These are phyloP conservation scores for Talaromyces marneffei DNA, from an alignment of 2,329 filamentous ascomycete species.

Conservation along the genomic window DNA sequence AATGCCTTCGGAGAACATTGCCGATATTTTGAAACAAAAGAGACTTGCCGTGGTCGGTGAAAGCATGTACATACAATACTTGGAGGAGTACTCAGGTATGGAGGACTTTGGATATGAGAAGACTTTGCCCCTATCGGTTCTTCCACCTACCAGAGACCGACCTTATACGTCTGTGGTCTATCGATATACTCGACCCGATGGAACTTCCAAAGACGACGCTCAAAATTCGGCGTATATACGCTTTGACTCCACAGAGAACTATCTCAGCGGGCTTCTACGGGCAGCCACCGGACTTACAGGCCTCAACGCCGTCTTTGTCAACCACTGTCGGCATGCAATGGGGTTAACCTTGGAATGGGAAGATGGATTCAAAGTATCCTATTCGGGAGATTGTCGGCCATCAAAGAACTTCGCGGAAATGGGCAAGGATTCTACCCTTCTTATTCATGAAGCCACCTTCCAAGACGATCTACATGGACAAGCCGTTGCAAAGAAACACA, in stretches of 20 bases:
- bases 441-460: constrained; percentile 95
- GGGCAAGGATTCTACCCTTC: constrained; percentile 68
- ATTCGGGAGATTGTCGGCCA: constrained; percentile 90
- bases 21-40: constrained; percentile 36
- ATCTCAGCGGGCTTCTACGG: constrained; percentile 39
- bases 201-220: constrained; percentile 21
- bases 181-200: constrained; percentile 25
- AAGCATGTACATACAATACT: constrained; percentile 64
- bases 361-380: constrained; percentile 77
- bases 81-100: constrained; percentile 71
- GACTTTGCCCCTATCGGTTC: constrained; percentile 46
- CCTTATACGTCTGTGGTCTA: constrained; percentile 27
- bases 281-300: constrained; percentile 56
- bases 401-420: constrained; percentile 62
- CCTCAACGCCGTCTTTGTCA: constrained; percentile 62
- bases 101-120: constrained; percentile 67
- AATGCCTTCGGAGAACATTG: constrained; percentile 27
- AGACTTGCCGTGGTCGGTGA: constrained; percentile 64
- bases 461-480: constrained; percentile 76
- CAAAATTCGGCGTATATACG: constrained; percentile 20
- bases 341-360: constrained; percentile 74
- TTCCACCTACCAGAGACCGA: constrained; percentile 18
- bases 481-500: constrained; percentile 82
- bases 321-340: constrained; percentile 73
- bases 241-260: constrained; percentile 24